These are phyloP conservation scores for Saccharomycopsis babjevae DNA, from an alignment of 805 yeast genomes.

Conservation along the genomic window DNA sequence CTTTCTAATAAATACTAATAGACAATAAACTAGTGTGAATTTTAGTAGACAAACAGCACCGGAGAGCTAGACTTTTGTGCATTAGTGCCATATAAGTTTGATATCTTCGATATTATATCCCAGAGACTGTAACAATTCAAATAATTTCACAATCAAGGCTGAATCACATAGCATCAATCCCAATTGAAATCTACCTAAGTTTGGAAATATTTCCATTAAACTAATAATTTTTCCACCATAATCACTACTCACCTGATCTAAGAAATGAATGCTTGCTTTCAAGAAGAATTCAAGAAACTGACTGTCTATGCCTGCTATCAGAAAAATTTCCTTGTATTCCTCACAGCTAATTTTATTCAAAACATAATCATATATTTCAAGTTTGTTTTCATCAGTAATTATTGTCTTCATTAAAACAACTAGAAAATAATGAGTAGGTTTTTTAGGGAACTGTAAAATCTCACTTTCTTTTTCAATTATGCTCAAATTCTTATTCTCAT, in stretches of 20 bases:
- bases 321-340: slow-evolving; percentile 27
- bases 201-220: slow-evolving; percentile 14
- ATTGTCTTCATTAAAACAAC: not conserved
- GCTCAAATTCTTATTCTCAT: not conserved
- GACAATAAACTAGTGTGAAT: not conserved
- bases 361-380: slow-evolving; percentile 30
- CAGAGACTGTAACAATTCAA: not conserved
- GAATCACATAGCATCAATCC: slow-evolving; percentile 19
- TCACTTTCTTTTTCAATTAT: not conserved
- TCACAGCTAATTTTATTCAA: slow-evolving; percentile 18
- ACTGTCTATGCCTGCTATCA: slow-evolving; percentile 38
- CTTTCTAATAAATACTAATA: not conserved
- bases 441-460: not conserved
- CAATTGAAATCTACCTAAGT: slow-evolving; percentile 21
- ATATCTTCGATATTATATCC: not conserved
- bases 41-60: not conserved
- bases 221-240: not conserved
- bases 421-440: slow-evolving; percentile 1
- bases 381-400: slow-evolving; percentile 18
- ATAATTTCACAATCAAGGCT: not conserved
- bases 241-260: not conserved
- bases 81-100: not conserved
- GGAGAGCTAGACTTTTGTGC: not conserved
- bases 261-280: slow-evolving; percentile 27
- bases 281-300: slow-evolving; percentile 38